A percentile compares a stretch with the other conserved stretches of the same genome.
These are phyloP conservation scores for Escallonia herrerae DNA, from an alignment of 129 eudicot genomes.

Conservation along the genomic window DNA sequence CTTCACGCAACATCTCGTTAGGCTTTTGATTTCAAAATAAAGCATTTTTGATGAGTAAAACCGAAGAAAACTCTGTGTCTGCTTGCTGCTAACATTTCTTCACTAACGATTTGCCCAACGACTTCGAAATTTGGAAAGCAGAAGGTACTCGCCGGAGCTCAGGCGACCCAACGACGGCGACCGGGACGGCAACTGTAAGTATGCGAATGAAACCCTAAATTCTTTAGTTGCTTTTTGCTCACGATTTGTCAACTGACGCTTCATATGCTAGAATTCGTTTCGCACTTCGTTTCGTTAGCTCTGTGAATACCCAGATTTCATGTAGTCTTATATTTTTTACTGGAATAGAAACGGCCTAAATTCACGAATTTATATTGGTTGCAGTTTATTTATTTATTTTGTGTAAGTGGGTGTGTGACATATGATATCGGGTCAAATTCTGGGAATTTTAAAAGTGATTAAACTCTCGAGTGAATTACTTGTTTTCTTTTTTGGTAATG, in stretches of 20 bases:
- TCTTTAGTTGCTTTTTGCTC: not conserved
- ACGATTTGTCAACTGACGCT: not conserved
- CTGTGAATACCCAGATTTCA: not conserved
- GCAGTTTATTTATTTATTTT: no score
- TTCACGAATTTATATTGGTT: no score
- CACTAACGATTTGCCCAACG: conserved; percentile 1
- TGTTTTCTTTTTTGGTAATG: no score
- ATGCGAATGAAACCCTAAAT: not conserved
- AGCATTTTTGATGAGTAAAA: not conserved
- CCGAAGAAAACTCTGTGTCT: not conserved
- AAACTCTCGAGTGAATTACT: no score
- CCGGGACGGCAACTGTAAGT: not conserved
- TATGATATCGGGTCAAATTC: no score
- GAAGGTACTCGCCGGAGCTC: conserved; percentile 2
- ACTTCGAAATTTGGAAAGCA: not conserved
- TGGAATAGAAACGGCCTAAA: no score
- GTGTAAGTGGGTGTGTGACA: no score
- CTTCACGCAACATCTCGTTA: not conserved
- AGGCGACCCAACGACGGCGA: not conserved
- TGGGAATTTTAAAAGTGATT: no score
- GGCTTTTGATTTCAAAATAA: not conserved
- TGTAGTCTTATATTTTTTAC: no score
- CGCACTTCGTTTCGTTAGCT: not conserved
- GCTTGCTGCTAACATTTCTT: not conserved
- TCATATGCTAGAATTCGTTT: not conserved